Base-by-base conservation (phyloP, 2,329 filamentous ascomycete species). In the Ceratocystis huliohia region DNA sequence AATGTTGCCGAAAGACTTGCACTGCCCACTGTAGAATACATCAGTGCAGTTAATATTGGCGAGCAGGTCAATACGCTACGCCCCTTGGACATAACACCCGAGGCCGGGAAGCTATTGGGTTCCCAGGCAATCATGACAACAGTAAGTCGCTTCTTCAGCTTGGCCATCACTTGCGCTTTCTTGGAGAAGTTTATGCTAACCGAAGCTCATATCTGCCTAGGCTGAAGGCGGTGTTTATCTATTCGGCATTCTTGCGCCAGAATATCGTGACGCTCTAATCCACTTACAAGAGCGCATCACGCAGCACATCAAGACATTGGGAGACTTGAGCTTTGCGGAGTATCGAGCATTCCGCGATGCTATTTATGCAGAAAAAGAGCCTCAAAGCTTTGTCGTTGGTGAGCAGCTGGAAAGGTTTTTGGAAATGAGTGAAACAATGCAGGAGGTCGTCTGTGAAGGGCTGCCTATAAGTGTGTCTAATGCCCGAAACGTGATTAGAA, bases 51-150 rank as follows among this genome's bases (percentile, higher is more conserved):
- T 69, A 85, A 88, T 57, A 79, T 99, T 8, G 92, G 94, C 0
- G 93, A 99, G 74, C 91, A 94, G 83, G 90, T 97, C 66, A 99
- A 99, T 73, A 83, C 85, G 41, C 96, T 97, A 66, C 83, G 87
- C 25, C 84, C 84, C 33, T 83, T 97, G 20, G 80, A 87, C 65
- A 84, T 95, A 8, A 80, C 84, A 33, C 79, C 84, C 2, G 81
- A 81, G 20, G 78, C 84, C 44, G 85, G 81, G 69, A 85, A 89
- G 7, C 79, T 87, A 30, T 85, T 96, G 6, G 78, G 87, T 6
- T 93, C 94, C 0, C 85, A 84, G 72, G 94, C 94, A 22, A 96
- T 97, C 73, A 77, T 97, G 64, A 92, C 84, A 67, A 97, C 94
- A 65, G 92, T 93, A 82, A 78, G 88, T 75, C 28, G 20, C 17